Evolutionary conservation across 2,329 filamentous ascomycete species (phyloP), one percentile per base, ranked within the genome.

Genomic region (Aspergillus brasiliensis): DNA sequence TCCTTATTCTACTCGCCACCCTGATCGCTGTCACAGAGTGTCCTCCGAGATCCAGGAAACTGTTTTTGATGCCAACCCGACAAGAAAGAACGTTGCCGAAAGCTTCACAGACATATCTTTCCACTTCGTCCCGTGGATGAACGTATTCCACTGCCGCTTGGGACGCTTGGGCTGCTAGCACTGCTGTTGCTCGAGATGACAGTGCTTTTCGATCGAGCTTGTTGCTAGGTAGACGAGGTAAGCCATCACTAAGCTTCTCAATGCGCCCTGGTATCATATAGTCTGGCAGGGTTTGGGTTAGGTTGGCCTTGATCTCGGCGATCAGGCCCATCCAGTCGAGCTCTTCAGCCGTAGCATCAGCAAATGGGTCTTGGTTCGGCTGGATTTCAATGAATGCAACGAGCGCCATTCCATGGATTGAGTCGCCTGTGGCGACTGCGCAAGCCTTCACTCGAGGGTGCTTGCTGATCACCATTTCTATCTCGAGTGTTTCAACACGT

Each of bases 401-500:
- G n/a, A 56, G 42, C 5, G 27, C 28, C 6, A 10, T 42, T 10
- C 53, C 53, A 23, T 56, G 25, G 17, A 6, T 23, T 3, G 42
- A 21, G 6, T 56, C 27, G 19, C 25, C 53, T 17, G 13, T 15
- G 21, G 38, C 7, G 8, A 48, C 53, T 17, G 25, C 53, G 17
- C 53, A 56, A 7, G 25, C 25, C 11, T 48, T 37, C 7, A 56
- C 40, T 19, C 17, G 11, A 13, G 27, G 17, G n/a, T 52, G 17
- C 10, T 23, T 19, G 3, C 19, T 11, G 8, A 52, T 52, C 49
- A 25, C 27, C 8, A 31, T 25, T 19, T 53, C 53, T 8, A 60
- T 47, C 19, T 60, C 53, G 2, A 28, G 37, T 6, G 51, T 17
- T 11, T 60, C 58, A 19, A 57, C 47, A 5, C 58, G 53, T 11